Base-by-base conservation (phyloP, 1,284 basidiomycete genomes). In the Trichosporon sp. region DNA sequence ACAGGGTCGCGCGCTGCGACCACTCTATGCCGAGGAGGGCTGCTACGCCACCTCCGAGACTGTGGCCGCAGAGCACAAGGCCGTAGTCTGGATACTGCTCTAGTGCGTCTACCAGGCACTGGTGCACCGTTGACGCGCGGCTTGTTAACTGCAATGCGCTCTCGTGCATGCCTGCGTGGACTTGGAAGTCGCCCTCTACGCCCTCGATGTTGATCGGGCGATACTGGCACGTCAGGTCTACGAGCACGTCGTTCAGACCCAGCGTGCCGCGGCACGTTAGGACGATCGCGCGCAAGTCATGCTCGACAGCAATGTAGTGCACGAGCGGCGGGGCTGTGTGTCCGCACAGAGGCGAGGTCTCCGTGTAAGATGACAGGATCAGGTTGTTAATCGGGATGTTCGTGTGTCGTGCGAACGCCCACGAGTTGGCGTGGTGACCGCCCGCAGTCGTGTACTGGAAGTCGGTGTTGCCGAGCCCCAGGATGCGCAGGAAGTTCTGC, bases 261-360 rank as follows among this genome's bases (percentile, higher is more conserved):
- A 84, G 75, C 2, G 83, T 83, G 5, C 83, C 83, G 10, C 83
- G 77, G 65, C 83, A 84, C 13, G 82, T 82, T 69, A 83, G 69
- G 14, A 83, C 80, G 32, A 83, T 75, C 0, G 83, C 80, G 65
- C 80, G 70, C 21, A 78, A 65, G 1, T 73, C 70, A 63, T 84
- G 82, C 63, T 84, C 83, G 25, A 84, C 79, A 1, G 82, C 79
- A 31, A 84, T 76, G 63, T 80, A 82, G 69, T 81, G 78, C 11
- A 82, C 80, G 6, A 84, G 74, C 0, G 82, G 82, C 1, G 81
- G 79, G 44, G 81, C 77, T 64, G 81, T 78, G 33, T 62, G 68
- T 2, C 71, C 62, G 63, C 77, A 64, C 29, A 73, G 64, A 1
- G 73, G 71, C 4, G 70, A 68, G 56, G 57, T 58, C 59, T 75